Evolutionary conservation across 805 yeast species (phyloP).

Genomic region (Starmerella cellae): DNA sequence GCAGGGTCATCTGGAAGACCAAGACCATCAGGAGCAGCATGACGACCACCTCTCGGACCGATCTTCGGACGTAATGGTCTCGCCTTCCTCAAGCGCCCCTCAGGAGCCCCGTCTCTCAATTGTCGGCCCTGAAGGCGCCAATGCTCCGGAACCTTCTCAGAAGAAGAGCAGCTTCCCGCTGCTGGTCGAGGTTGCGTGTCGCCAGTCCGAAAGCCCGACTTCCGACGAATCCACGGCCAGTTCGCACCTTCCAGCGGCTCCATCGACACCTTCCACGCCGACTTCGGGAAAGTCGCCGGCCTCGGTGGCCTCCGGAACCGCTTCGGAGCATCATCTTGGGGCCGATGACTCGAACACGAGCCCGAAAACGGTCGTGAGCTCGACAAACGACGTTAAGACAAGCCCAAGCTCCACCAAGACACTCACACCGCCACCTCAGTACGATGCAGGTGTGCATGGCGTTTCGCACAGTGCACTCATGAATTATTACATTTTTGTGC

Average conservation of each 20-base stretch:
- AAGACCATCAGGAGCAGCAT: too few relatives aligned
- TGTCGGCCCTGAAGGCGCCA: background rate
- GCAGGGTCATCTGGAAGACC: too few relatives aligned
- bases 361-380: background rate
- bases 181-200: conserved; percentile 16
- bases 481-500: conserved; percentile 28
- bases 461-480: conserved; percentile 21
- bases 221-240: background rate
- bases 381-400: background rate
- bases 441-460: conserved; percentile 8
- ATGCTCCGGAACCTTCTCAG: too few relatives aligned
- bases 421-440: conserved; percentile 9
- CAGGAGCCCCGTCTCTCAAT: background rate
- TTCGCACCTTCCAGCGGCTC: too few relatives aligned
- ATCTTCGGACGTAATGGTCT: background rate
- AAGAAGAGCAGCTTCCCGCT: conserved; percentile 9
- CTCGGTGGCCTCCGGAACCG: background rate
- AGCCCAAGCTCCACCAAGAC: too few relatives aligned
- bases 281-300: background rate
- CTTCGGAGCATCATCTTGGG: too few relatives aligned
- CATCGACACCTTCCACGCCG: background rate
- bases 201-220: conserved; percentile 4
- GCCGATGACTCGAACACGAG: background rate
- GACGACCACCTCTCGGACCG: too few relatives aligned
- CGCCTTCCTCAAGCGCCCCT: too few relatives aligned